A percentile compares a stretch with the other conserved stretches of the same genome.
Evolutionary conservation across 2,329 filamentous ascomycete species (phyloP).

Genomic region (Sclerotinia nivalis): DNA sequence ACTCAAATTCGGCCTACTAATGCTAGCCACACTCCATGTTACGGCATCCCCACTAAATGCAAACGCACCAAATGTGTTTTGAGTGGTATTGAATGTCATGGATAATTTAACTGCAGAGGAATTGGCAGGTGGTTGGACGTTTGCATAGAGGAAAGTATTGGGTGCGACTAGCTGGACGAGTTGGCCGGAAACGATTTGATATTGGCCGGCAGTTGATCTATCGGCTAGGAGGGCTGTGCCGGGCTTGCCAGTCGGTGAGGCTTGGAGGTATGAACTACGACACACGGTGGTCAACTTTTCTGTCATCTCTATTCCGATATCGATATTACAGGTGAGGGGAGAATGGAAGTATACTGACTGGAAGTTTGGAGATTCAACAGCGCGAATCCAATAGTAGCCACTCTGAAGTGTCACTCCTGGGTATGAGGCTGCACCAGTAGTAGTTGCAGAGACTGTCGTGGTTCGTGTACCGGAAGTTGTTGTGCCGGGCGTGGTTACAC

Average conservation of each 20-base stretch:
- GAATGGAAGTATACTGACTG: conserved; percentile 43
- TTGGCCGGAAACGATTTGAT: conserved; percentile 56
- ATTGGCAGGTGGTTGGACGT: conserved; percentile 38
- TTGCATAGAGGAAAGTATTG: conserved; percentile 34
- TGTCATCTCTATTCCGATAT: neutral
- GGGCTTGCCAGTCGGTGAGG: conserved; percentile 46
- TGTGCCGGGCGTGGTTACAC: conserved; percentile 25
- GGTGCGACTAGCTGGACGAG: conserved; percentile 49
- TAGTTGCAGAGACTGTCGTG: conserved; percentile 32
- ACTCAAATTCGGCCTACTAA: conserved; percentile 55
- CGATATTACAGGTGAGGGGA: neutral
- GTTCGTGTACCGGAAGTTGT: conserved; percentile 25
- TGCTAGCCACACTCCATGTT: conserved; percentile 52
- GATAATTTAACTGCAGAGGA: conserved; percentile 50
- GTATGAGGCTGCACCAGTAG: neutral
- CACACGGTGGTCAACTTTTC: too few species aligned
- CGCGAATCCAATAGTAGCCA: conserved; percentile 52
- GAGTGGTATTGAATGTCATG: conserved; percentile 52
- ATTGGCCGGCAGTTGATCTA: conserved; percentile 57
- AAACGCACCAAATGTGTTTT: conserved; percentile 58
- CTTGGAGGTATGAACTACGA: conserved; percentile 48
- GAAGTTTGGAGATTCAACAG: conserved; percentile 58
- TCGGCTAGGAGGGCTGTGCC: conserved; percentile 53
- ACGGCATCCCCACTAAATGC: conserved; percentile 59
- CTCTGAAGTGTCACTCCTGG: conserved; percentile 19